Evolutionary conservation across 768 basidiomycete species (phyloP), one percentile per base, ranked within the genome.

Genomic region (Royoungia palumana): DNA sequence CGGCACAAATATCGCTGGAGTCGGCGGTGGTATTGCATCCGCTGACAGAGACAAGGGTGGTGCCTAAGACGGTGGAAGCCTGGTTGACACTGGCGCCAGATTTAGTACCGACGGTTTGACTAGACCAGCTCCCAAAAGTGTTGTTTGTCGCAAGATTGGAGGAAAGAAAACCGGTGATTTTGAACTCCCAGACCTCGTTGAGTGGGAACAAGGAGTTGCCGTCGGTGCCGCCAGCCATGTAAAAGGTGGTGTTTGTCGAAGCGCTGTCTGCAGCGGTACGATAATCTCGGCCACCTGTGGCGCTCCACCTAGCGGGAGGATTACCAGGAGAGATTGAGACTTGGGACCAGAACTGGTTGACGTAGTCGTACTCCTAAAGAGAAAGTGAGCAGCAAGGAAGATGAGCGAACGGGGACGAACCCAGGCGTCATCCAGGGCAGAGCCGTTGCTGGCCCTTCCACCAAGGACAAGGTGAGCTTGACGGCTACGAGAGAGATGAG

Each of bases 361-460:
- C 76, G 58, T 82, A 90, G 65, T 89, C 85, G 58, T 75, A 92
- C 68, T 89, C 87, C 87, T 89, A 58, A 21, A n/a, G 41, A 34
- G 37, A 10, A 28, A 6, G 30, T 63, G 35, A 64, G 51, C 20
- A 47, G 21, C 22, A 10, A 38, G 22, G 2, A 36, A 6, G 34
- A 12, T 5, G 25, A 27, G 40, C 19, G 49, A 24, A 50, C 3
- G 42, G 44, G 19, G 9, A 65, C 78, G 56, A 64, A 89, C 89
- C 89, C 89, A 91, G 49, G 82, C 76, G 59, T 91, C 89, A 4
- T 75, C 72, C 50, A 89, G 66, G 14, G 83, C 72, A 28, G 72
- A 65, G 6, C 75, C 77, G 50, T 77, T 66, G n/a, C 68, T 49
- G 40, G 73, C 83, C 65, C 76, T 79, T 22, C 89, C 89, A 19